Conservation (phyloP, 2,329 filamentous ascomycete genomes). For the Pezicula neosporulosa region DNA sequence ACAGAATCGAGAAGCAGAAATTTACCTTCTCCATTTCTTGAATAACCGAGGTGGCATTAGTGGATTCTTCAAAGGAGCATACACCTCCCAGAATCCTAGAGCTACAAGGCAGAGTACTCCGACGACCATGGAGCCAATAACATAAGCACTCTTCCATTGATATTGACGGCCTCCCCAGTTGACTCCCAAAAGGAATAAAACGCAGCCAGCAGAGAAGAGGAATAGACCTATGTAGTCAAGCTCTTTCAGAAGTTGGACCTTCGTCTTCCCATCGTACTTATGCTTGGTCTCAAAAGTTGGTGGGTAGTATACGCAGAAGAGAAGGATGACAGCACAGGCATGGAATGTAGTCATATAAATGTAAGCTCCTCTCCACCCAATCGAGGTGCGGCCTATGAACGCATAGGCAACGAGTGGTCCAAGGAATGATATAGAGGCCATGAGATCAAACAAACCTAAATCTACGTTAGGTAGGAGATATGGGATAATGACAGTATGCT, state of each 20-base stretch:
- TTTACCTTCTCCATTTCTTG: slow-evolving; percentile 22
- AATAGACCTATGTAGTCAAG: slow-evolving; percentile 43
- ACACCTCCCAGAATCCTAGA: slow-evolving; percentile 25
- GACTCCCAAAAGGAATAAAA: slow-evolving; percentile 25
- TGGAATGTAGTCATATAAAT: slow-evolving; percentile 32
- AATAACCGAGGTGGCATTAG: slow-evolving; percentile 28
- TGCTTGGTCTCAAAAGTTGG: slow-evolving; percentile 34
- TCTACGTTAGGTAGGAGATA: not conserved
- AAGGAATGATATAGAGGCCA: slow-evolving; percentile 1
- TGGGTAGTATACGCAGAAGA: slow-evolving; percentile 42
- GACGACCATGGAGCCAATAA: slow-evolving; percentile 21
- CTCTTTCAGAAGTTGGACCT: slow-evolving; percentile 34
- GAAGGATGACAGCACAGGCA: slow-evolving; percentile 18
- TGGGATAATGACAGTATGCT: not conserved
- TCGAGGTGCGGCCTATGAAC: slow-evolving; percentile 26
- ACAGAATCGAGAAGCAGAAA: not conserved
- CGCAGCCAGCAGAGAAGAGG: slow-evolving; percentile 24
- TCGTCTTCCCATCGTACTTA: slow-evolving; percentile 30
- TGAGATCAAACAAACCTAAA: slow-evolving; percentile 2
- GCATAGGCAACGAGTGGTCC: slow-evolving; percentile 26
- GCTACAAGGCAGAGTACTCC: slow-evolving; percentile 21
- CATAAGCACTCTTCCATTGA: slow-evolving; percentile 20
- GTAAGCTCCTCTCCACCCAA: slow-evolving; percentile 29
- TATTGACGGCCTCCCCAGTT: slow-evolving; percentile 27
- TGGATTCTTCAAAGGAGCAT: slow-evolving; percentile 23